Evolutionary conservation across 2,329 filamentous ascomycete genomes (phyloP), one percentile per base, ranked within the genome.

Genomic region (Diplodia sapinea): DNA sequence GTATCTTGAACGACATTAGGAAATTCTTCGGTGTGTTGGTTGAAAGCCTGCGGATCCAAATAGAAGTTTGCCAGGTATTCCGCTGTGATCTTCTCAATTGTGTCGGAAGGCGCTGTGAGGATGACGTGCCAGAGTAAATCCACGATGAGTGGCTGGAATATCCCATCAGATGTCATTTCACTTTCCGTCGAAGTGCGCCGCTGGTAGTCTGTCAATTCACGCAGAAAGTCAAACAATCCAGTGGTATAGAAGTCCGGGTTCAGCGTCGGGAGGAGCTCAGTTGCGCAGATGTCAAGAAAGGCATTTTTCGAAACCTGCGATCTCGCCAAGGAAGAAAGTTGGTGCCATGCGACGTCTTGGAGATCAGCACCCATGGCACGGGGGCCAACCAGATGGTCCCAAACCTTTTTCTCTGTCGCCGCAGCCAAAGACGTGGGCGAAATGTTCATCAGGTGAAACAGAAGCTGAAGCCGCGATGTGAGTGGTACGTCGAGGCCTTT

Each of bases 61-160:
- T 95, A 96, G 13, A 93, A 83, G 29, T 89, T 85, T 29, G 93
- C 92, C 3, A 96, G 86, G 26, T 88, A 88, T 62, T 83, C 84
- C 36, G 91, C 93, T 1, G 92, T 90, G 64, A 84, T 80, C 23
- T 85, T 84, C 71, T 92, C 91, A 57, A 96, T 88, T 0, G 84
- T 86, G 47, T 85, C 81, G 47, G 86, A 82, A 5, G 88, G 87
- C 1, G 91, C 88, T 17, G 86, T 89, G 65, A 96, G 81, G 40
- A 94, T 88, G 72, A 97, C 87, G 29, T 88, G 87, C 94, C 94
- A 97, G n/a, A 97, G 81, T 68, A 93, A 86, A 72, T 95, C 91
- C 70, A 83, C 82, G 7, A 83, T 83, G 4, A 83, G 85, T 69
- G 82, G 85, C 71, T 85, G 81, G 33, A 87, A 75, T 12, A 82